Evolutionary conservation across 306 rosid species (phyloP), one percentile per base, ranked within the genome.

Genomic region (Sicyos baderoa): DNA sequence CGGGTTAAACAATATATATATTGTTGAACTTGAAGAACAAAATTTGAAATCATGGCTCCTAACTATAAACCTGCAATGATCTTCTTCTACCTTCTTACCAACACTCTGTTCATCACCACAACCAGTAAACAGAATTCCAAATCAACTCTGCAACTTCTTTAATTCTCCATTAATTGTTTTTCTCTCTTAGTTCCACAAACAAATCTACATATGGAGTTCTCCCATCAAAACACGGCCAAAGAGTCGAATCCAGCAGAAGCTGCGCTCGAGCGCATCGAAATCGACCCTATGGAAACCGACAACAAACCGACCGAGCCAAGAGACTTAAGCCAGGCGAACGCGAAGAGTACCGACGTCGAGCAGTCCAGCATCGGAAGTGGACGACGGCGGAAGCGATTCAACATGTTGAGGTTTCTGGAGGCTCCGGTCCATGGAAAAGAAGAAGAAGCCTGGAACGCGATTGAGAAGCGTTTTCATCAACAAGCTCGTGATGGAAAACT

Each of bases 331-430:
- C 70, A 73, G 5, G 61, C 5, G 18, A 13, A 68, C 5, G 76
- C 86, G 62, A 82, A 68, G 70, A 81, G 84, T 52, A 66, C 58
- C 74, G 81, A 59, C 9, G 45, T 2, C 60, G 76, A 75, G 12
- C 76, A 54, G 0, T 40, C 68, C 15, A 6, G 70, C 73, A 61
- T 81, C 63, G 71, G 22, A 68, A 78, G 84, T 48, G 0, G 21
- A 61, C 11, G 70, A 58, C 32, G 67, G 9, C 44, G 57, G 8
- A 83, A 79, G 77, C 90, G 95, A 68, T 60, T 90, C 44, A 85
- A 74, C 76, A 80, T 91, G 72, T 76, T 94, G 72, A 84, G 89
- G 17, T 94, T 94, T 83, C 95, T 94, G 14, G 88, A 88, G 19
- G 77, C 90, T 64, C 79, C 86, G 5, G 65, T 70, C 40, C 83